Conservation (phyloP, 257 asterid species). For the Phtheirospermum japonicum region DNA sequence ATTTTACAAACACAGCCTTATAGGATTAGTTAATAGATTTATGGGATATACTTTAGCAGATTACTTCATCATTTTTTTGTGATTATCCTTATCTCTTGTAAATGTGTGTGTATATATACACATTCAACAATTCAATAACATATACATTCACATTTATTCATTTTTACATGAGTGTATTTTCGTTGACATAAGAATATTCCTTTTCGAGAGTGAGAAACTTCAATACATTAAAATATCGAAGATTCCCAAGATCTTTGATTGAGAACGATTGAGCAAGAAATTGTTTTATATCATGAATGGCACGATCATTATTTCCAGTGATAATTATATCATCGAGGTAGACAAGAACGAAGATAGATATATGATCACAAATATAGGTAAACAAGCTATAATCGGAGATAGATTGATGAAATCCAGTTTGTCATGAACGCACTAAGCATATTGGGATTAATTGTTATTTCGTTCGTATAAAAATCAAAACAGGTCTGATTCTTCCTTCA, state of each 20-base stretch:
- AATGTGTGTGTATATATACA: too few relatives aligned
- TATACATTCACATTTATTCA: too few relatives aligned
- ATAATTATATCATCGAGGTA: background rate
- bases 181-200: background rate
- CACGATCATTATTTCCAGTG: background rate
- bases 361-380: background rate
- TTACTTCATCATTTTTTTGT: too few relatives aligned
- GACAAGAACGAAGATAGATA: background rate
- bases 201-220: background rate
- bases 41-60: too few relatives aligned
- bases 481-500: too few relatives aligned
- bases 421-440: too few relatives aligned
- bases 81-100: too few relatives aligned
- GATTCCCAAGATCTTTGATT: background rate
- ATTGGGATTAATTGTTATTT: too few relatives aligned
- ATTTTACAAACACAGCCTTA: too few relatives aligned
- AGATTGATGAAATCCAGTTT: background rate
- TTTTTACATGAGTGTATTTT: conserved; percentile 3
- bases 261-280: background rate
- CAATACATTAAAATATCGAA: background rate
- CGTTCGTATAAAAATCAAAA: too few relatives aligned
- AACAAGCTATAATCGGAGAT: background rate
- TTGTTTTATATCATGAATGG: background rate
- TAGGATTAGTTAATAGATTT: too few relatives aligned
- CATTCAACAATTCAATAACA: too few relatives aligned